These are phyloP conservation scores for Pseudogymnoascus sp. DNA, from an alignment of 2,329 filamentous ascomycete species.

Conservation along the genomic window DNA sequence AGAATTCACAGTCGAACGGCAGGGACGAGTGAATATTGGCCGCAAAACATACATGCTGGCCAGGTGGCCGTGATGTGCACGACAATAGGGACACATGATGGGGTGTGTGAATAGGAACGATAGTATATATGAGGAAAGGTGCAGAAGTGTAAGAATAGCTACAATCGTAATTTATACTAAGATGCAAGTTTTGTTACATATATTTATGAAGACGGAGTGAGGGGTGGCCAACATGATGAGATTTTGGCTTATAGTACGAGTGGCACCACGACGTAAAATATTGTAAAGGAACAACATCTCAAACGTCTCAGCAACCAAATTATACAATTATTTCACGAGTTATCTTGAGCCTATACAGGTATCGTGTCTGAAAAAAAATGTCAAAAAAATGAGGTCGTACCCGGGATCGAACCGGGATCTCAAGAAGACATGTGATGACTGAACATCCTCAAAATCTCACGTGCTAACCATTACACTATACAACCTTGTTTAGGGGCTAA, in stretches of 20 bases:
- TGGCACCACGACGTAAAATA: neutral
- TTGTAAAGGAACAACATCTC: neutral
- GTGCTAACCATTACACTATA: slow-evolving; percentile 10
- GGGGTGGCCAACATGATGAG: too few relatives aligned
- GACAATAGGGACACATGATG: neutral
- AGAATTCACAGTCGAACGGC: neutral
- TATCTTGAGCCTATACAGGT: neutral
- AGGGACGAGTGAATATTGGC: neutral
- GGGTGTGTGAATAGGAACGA: neutral
- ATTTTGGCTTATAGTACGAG: too few relatives aligned
- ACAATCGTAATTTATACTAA: neutral
- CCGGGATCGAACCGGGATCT: slow-evolving; percentile 10
- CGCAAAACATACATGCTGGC: neutral
- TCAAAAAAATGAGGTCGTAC: slow-evolving; percentile 1
- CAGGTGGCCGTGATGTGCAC: neutral
- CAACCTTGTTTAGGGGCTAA: slow-evolving; percentile 1
- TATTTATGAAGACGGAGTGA: neutral
- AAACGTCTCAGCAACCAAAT: neutral
- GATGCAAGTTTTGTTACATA: neutral
- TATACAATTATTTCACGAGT: neutral
- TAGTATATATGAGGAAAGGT: neutral
- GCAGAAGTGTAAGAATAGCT: neutral
- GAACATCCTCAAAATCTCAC: slow-evolving; percentile 10
- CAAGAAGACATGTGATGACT: slow-evolving; percentile 7
- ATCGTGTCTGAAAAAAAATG: neutral